Evolutionary conservation across 1,284 basidiomycete genomes (phyloP).

Genomic region (Tylopilus sp.): DNA sequence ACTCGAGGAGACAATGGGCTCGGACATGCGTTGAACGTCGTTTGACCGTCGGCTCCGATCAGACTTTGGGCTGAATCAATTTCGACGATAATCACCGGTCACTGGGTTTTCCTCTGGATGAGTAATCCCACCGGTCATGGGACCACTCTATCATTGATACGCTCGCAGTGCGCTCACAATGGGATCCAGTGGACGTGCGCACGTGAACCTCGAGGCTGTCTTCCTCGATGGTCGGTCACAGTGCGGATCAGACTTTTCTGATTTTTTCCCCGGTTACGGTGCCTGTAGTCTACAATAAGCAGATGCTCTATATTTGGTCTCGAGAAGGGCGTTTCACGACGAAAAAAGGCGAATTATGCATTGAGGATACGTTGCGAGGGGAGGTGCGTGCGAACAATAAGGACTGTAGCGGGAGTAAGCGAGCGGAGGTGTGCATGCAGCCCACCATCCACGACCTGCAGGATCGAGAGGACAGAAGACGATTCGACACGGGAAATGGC

Average conservation of each 20-base stretch:
- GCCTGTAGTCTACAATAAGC: neutral
- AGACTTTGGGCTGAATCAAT: neutral
- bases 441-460: neutral
- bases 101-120: neutral
- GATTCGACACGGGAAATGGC: neutral
- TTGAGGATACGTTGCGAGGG: neutral
- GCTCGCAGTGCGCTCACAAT: neutral
- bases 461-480: no score
- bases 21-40: neutral
- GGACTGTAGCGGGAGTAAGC: neutral
- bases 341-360: neutral
- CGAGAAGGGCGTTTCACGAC: neutral
- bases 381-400: neutral
- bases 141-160: neutral
- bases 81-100: neutral
- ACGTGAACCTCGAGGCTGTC: neutral
- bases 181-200: neutral
- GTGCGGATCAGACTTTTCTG: neutral
- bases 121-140: neutral
- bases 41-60: neutral
- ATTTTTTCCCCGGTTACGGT: neutral
- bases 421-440: neutral
- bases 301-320: no score
- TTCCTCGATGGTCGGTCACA: neutral
- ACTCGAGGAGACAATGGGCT: neutral